Percentiles rank a stretch among this genome's conserved stretches.
phyloP scores from a whole-genome alignment of 2,329 filamentous ascomycete genomes.

The Cyphellophora attinorum region DNA sequence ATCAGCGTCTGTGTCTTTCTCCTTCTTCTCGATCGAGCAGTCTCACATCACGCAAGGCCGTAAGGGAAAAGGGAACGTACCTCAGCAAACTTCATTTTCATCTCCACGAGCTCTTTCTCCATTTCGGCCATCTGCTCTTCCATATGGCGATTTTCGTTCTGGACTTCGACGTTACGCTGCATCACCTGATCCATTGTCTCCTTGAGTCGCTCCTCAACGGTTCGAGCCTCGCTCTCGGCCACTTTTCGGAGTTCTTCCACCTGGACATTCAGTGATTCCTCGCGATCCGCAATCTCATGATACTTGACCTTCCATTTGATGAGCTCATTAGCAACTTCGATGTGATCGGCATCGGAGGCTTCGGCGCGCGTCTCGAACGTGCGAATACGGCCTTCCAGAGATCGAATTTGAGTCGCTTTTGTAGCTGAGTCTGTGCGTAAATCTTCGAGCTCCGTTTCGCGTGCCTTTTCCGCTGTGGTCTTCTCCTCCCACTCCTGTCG shows the following conservation, averaged over 20 bases:
- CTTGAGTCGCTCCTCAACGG: slow-evolving; percentile 73
- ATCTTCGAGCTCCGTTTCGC: slow-evolving; percentile 69
- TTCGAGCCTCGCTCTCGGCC: slow-evolving; percentile 79
- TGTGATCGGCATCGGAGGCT: slow-evolving; percentile 80
- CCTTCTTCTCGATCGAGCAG: too few species aligned
- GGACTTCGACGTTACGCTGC: slow-evolving; percentile 83
- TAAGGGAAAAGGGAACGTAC: slow-evolving; percentile 50
- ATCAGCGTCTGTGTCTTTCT: slow-evolving; percentile 1
- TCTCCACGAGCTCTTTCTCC: slow-evolving; percentile 83
- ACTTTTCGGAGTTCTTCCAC: slow-evolving; percentile 76
- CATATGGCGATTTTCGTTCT: slow-evolving; percentile 79
- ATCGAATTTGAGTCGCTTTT: slow-evolving; percentile 67
- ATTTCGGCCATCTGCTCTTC: slow-evolving; percentile 87
- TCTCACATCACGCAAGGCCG: slow-evolving; percentile 3
- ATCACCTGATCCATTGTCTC: slow-evolving; percentile 85
- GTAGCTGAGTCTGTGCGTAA: slow-evolving; percentile 58
- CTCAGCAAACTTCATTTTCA: slow-evolving; percentile 93
- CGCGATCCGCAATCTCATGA: slow-evolving; percentile 77
- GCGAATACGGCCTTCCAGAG: too few species aligned
- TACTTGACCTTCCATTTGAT: slow-evolving; percentile 91
- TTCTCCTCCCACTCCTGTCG: slow-evolving; percentile 87
- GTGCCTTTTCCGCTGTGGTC: slow-evolving; percentile 68
- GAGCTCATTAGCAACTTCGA: slow-evolving; percentile 80
- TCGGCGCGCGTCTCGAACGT: slow-evolving; percentile 88
- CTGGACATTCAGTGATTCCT: slow-evolving; percentile 77